These are phyloP conservation scores for Oryza glumipatula DNA, from an alignment of 176 grass and related monocot species.

Conservation along the genomic window DNA sequence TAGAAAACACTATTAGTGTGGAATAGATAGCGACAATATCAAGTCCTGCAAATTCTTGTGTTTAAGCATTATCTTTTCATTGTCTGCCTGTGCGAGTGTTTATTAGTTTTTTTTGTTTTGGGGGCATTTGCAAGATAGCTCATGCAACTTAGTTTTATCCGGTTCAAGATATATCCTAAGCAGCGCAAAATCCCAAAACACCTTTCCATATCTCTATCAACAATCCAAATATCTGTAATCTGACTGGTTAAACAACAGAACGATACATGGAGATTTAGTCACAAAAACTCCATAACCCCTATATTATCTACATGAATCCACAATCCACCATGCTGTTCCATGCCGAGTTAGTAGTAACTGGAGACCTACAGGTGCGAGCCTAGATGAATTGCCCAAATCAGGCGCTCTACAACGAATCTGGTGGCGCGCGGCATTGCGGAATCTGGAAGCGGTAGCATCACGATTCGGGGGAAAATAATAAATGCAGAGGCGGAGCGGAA, in stretches of 20 bases:
- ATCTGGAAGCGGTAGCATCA: not conserved
- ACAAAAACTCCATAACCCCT: not conserved
- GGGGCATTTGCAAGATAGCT: not conserved
- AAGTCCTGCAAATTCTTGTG: not conserved
- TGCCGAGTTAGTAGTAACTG: not conserved
- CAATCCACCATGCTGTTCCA: not conserved
- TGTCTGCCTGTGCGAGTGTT: not conserved
- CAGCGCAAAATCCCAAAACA: not conserved
- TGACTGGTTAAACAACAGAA: not conserved
- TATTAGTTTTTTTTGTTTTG: not conserved
- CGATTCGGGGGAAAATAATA: not conserved
- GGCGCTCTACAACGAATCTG: not conserved
- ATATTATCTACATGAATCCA: not conserved
- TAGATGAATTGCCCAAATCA: not conserved
- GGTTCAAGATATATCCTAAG: not conserved
- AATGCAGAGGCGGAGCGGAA: not conserved
- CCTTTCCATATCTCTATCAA: not conserved
- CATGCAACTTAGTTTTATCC: not conserved
- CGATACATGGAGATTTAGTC: not conserved
- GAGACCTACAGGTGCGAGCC: not conserved
- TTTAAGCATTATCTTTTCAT: not conserved
- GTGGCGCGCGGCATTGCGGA: not conserved
- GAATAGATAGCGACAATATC: not conserved
- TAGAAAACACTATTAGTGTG: not conserved
- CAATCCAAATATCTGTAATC: not conserved